These are phyloP conservation scores for Aschersonia sp. DNA, from an alignment of 2,329 filamentous ascomycete species.

Conservation along the genomic window DNA sequence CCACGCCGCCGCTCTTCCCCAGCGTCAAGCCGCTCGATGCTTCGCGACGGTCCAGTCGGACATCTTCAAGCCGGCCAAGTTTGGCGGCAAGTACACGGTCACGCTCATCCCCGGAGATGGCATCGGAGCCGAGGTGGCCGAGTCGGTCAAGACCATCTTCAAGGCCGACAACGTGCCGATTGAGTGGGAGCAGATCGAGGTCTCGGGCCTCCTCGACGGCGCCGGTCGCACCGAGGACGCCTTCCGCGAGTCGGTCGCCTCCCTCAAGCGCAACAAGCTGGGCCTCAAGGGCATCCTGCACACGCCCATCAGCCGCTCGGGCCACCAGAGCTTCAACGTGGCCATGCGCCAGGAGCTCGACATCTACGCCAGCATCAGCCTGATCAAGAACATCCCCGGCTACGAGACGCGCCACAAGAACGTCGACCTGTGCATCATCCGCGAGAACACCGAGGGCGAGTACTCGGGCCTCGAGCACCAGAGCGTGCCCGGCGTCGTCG, in stretches of 20 bases:
- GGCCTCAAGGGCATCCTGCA: conserved; percentile 97
- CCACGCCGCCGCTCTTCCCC: conserved; percentile 32
- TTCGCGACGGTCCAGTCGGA: conserved; percentile 82
- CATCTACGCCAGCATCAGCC: conserved; percentile 94
- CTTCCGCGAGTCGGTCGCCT: conserved; percentile 90
- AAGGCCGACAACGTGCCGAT: conserved; percentile 98
- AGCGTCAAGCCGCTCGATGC: conserved; percentile 32
- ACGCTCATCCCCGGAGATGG: conserved; percentile 97
- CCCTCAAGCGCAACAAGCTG: conserved; percentile 95
- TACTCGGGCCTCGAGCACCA: conserved; percentile 99
- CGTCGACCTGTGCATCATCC: conserved; percentile 98
- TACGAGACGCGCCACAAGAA: conserved; percentile 95
- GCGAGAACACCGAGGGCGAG: conserved; percentile 99
- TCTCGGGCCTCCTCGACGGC: conserved; percentile 73
- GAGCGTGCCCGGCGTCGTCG: conserved; percentile 88
- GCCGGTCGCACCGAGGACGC: conserved; percentile 78
- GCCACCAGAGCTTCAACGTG: conserved; percentile 99
- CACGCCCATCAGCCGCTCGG: conserved; percentile 90
- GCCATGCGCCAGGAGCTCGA: conserved; percentile 97
- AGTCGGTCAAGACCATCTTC: conserved; percentile 98
- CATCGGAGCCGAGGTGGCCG: conserved; percentile 94
- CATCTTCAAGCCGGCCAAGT: conserved; percentile 98
- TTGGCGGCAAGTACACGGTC: conserved; percentile 97
- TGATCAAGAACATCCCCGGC: conserved; percentile 99
- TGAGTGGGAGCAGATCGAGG: conserved; percentile 97